phyloP scores from a whole-genome alignment of 2,329 filamentous ascomycete species.

The Aureobasidium sp. region DNA sequence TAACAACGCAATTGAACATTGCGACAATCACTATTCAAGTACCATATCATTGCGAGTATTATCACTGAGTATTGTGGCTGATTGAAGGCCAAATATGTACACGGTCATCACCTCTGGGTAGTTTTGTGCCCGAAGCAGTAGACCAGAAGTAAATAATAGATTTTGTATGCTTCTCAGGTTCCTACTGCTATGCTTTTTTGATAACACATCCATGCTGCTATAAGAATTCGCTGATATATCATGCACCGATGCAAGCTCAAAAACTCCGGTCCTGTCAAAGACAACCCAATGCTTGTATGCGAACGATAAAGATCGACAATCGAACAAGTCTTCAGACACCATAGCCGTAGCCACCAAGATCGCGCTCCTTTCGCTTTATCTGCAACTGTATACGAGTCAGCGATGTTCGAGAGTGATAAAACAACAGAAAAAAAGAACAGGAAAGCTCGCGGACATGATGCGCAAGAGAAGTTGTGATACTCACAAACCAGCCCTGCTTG shows the following conservation, averaged over 20 bases:
- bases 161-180: neutral
- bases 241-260: neutral
- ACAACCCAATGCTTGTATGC: neutral
- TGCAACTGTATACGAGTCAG: constrained; percentile 3
- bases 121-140: too few species aligned
- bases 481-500: constrained; percentile 3
- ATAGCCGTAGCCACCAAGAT: constrained; percentile 13
- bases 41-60: neutral
- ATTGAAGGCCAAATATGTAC: too few species aligned
- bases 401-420: too few species aligned
- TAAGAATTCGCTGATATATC: neutral
- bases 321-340: neutral
- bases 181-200: neutral
- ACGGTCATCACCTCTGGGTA: too few species aligned
- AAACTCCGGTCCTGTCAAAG: neutral
- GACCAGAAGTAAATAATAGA: too few species aligned
- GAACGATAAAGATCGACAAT: neutral
- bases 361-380: neutral
- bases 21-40: too few species aligned
- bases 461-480: constrained; percentile 10
- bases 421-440: neutral
- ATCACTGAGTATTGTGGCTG: neutral
- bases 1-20: neutral
- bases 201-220: neutral
- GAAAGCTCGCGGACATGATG: neutral